Percentiles rank a stretch among this genome's conserved stretches.
Conservation (phyloP, 73 alveolate species). For the Tetrahymena borealis region DNA sequence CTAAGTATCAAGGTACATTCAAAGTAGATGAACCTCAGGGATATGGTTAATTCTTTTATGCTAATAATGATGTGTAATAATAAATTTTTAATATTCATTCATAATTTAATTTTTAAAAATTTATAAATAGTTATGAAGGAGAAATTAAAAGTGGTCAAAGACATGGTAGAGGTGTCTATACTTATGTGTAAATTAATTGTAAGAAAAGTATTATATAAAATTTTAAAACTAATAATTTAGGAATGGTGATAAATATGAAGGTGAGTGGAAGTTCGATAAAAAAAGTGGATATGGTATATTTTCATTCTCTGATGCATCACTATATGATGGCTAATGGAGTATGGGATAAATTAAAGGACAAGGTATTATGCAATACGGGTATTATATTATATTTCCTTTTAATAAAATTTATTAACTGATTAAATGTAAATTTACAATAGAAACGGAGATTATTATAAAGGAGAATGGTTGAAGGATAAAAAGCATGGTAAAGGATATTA, state of each 20-base stretch:
- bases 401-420: not conserved
- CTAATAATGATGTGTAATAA: not conserved
- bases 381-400: too few relatives aligned
- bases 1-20: not conserved
- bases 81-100: not conserved
- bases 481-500: constrained; percentile 32
- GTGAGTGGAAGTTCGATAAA: constrained; percentile 61
- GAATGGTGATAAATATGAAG: constrained; percentile 59
- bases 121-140: constrained; percentile 27
- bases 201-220: not conserved
- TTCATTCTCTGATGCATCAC: constrained; percentile 50
- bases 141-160: constrained; percentile 32
- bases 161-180: constrained; percentile 23
- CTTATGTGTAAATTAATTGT: constrained; percentile 6
- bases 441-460: not conserved
- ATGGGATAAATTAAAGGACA: not conserved
- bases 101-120: not conserved
- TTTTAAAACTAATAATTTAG: constrained; percentile 5
- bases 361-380: constrained; percentile 3
- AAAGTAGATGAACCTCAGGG: not conserved
- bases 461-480: not conserved
- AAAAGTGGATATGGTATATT: constrained; percentile 57
- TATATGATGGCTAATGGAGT: constrained; percentile 41
- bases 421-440: not conserved
- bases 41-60: not conserved